Evolutionary conservation across 768 basidiomycete genomes (phyloP).

Genomic region (Auricularia sp.): DNA sequence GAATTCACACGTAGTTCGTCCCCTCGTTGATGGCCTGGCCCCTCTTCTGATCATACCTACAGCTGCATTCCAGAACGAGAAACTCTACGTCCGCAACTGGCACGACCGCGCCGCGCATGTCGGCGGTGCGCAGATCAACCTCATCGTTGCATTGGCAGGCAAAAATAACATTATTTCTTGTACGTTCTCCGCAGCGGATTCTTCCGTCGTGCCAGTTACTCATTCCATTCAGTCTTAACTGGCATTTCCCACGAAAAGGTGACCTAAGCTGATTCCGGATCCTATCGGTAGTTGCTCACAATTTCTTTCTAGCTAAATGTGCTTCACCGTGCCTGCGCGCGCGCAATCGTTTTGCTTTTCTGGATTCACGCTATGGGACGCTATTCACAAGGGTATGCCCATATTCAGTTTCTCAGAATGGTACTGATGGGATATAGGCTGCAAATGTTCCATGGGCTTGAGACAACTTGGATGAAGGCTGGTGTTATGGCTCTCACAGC

Average conservation of each 20-base stretch:
- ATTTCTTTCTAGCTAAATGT: slow-evolving; percentile 26
- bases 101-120: slow-evolving; percentile 2
- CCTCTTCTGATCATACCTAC: not conserved
- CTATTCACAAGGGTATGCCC: slow-evolving; percentile 3
- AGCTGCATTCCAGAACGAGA: not conserved
- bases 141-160: slow-evolving; percentile 44
- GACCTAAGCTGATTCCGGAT: not conserved
- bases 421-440: not conserved
- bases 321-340: slow-evolving; percentile 40
- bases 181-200: slow-evolving; percentile 15
- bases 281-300: not conserved
- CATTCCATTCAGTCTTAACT: slow-evolving; percentile 30
- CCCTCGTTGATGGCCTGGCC: not conserved
- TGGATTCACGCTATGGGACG: slow-evolving; percentile 40
- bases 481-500: slow-evolving; percentile 30
- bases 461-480: slow-evolving; percentile 4
- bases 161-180: slow-evolving; percentile 52
- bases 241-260: slow-evolving; percentile 45
- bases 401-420: not conserved
- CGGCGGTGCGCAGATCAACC: slow-evolving; percentile 29
- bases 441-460: not conserved
- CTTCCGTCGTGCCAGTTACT: not conserved
- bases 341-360: slow-evolving; percentile 35
- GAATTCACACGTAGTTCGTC: slow-evolving; percentile 38
- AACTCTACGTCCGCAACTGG: slow-evolving; percentile 4